Evolutionary conservation across 176 grass and related monocot species (phyloP), one percentile per base, ranked within the genome.

Genomic region (Tillandsia leiboldiana): DNA sequence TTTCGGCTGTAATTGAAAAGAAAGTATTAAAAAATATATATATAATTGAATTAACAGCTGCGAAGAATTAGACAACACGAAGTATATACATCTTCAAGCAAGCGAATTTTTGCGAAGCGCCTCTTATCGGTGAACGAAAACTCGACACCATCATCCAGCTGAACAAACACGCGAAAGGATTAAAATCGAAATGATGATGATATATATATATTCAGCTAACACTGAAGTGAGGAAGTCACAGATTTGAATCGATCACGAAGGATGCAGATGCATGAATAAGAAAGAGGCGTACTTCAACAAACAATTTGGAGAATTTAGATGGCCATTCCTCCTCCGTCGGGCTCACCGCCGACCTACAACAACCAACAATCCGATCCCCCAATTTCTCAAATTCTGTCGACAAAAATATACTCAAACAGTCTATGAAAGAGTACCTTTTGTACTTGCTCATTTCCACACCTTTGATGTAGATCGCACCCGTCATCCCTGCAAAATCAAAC

Each of bases 61-160:
- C 20, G 1, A 33, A 67, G 1, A 63, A 22, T 58, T 42, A 1
- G 72, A 73, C 51, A 4, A 56, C 2, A 80, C 49, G 17, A 58
- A 78, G 18, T 42, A 81, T 64, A 59, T 83, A 90, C 89, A 90
- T 97, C 76, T 24, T 92, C 82, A 81, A 90, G 81, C 56, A 92
- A 90, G 61, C 89, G 81, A 81, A 97, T 82, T 83, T 73, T 83
- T 59, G 86, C 93, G 81, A 97, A 92, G 8, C 93, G 89, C 50
- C 89, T 87, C 78, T 92, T 97, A 84, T 97, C 93, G 63, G 89
- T 97, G 84, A 97, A 97, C 62, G 89, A 97, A 63, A 97, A 90
- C 68, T 97, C 89, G 48, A 97, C 54, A 61, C 93, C 89, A 77
- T 97, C 93, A 85, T 90, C 89, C 79, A 97, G 82, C 86, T 97